Evolutionary conservation across 108 stramenopile species (phyloP).

Genomic region (Epipyxis sp.): DNA sequence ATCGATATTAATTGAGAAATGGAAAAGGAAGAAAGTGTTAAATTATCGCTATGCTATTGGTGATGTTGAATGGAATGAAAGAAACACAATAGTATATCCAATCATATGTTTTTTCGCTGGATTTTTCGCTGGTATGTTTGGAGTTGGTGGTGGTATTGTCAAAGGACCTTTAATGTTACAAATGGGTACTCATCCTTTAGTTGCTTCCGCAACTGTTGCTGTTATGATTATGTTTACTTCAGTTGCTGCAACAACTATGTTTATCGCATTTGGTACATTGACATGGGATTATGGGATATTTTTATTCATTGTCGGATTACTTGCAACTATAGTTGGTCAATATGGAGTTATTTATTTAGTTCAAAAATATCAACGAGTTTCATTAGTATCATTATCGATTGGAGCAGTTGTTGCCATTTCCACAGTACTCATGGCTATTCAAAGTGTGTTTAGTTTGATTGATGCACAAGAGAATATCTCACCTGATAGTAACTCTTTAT

Average conservation of each 20-base stretch:
- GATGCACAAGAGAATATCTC: background rate
- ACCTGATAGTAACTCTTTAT: background rate
- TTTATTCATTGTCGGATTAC: slow-evolving; percentile 74
- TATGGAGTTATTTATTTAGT: slow-evolving; percentile 67
- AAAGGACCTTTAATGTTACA: slow-evolving; percentile 92
- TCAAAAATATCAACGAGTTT: slow-evolving; percentile 69
- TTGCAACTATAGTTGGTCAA: slow-evolving; percentile 75
- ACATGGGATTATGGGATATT: slow-evolving; percentile 71
- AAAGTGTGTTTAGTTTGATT: slow-evolving; percentile 39
- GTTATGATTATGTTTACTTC: slow-evolving; percentile 90
- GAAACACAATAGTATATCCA: slow-evolving; percentile 80
- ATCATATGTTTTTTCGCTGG: slow-evolving; percentile 80
- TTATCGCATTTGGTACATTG: slow-evolving; percentile 86
- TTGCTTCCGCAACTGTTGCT: slow-evolving; percentile 75
- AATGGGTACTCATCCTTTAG: slow-evolving; percentile 84
- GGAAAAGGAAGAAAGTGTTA: slow-evolving; percentile 64
- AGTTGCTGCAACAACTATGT: slow-evolving; percentile 78
- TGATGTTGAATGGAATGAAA: slow-evolving; percentile 81
- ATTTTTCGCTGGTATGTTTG: slow-evolving; percentile 91
- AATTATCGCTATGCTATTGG: slow-evolving; percentile 82
- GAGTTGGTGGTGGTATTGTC: slow-evolving; percentile 84
- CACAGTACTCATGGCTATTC: slow-evolving; percentile 58
- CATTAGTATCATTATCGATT: slow-evolving; percentile 84
- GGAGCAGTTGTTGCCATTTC: slow-evolving; percentile 78
- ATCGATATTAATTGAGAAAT: slow-evolving; percentile 70